Base-by-base conservation (phyloP, 2,329 filamentous ascomycete species). In the Colletotrichum navitas region DNA sequence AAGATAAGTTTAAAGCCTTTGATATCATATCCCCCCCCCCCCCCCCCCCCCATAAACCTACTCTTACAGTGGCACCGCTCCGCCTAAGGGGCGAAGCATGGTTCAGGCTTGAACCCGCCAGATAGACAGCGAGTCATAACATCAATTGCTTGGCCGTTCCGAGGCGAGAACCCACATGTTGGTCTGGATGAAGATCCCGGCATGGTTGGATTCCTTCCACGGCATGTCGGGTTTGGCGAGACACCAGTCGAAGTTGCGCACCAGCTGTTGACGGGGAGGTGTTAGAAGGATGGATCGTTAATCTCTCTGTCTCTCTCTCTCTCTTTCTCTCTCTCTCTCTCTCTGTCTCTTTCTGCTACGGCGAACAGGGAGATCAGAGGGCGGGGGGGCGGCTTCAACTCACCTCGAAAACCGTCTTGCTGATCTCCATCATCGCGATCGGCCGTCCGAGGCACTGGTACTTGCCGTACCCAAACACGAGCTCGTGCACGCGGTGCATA, bases 401-500 rank as follows among this genome's bases (percentile, higher is more conserved):
- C 77, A 86, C 85, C 82, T 86, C 84, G 26, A 84, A 82, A 56
- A 86, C 74, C 3, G 81, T 78, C 73, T 88, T 88, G 66, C 84
- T 80, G 52, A 87, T 74, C 76, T 86, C 85, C 79, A 87, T 84
- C 66, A 83, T 75, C 0, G 85, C 85, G 64, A 87, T 83, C 2
- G 81, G 77, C 74, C 82, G 84, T 0, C 86, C 86, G 1, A 87
- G 74, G 67, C 86, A 87, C 54, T 78, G 76, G 51, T 81, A 85
- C 47, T 80, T 81, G 0, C 85, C 85, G 32, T 81, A 78, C 0
- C 85, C 84, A 71, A 87, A 87, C 18, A 84, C 76, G 4, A 83
- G 78, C 43, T 86, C 85, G 24, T 83, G 71, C 0, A 80, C 82
- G 0, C 76, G 75, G 26, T 78, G 74, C 80, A 85, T 85, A 0